Conservation (phyloP, 2,329 filamentous ascomycete species). For the Stachybotrys elegans region DNA sequence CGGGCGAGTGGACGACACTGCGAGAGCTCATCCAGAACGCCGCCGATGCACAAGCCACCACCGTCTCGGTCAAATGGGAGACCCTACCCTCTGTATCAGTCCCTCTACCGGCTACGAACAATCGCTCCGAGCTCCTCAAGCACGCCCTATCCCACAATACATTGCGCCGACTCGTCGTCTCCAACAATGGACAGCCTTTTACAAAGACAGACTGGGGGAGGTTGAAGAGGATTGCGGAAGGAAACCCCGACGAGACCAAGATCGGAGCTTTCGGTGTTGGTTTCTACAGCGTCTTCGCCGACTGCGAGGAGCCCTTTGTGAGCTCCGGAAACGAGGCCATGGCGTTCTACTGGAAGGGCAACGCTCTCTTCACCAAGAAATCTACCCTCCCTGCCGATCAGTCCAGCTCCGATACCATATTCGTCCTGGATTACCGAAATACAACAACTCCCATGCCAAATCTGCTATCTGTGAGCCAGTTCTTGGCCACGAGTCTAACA, state of each 20-base stretch:
- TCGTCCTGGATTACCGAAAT: constrained; percentile 91
- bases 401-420: constrained; percentile 71
- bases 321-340: constrained; percentile 89
- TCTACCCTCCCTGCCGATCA: constrained; percentile 66
- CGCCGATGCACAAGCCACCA: constrained; percentile 90
- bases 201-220: constrained; percentile 87
- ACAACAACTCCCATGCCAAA: constrained; percentile 81
- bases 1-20: constrained; percentile 86
- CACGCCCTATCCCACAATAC: constrained; percentile 84
- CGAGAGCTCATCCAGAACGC: constrained; percentile 97
- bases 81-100: constrained; percentile 77
- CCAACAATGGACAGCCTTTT: constrained; percentile 88
- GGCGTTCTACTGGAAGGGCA: constrained; percentile 99
- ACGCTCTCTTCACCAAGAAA: constrained; percentile 88
- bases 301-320: constrained; percentile 96
- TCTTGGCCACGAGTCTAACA: constrained; percentile 88
- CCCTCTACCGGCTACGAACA: constrained; percentile 61
- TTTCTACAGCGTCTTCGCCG: constrained; percentile 97
- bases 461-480: constrained; percentile 81
- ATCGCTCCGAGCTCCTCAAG: constrained; percentile 68
- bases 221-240: constrained; percentile 95
- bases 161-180: constrained; percentile 78
- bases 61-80: constrained; percentile 87
- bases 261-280: constrained; percentile 98
- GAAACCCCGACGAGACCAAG: constrained; percentile 97